Percentiles rank a stretch among this genome's conserved stretches.
phyloP scores from a whole-genome alignment of 305 asterid genomes.

The Solanum hybrid region DNA sequence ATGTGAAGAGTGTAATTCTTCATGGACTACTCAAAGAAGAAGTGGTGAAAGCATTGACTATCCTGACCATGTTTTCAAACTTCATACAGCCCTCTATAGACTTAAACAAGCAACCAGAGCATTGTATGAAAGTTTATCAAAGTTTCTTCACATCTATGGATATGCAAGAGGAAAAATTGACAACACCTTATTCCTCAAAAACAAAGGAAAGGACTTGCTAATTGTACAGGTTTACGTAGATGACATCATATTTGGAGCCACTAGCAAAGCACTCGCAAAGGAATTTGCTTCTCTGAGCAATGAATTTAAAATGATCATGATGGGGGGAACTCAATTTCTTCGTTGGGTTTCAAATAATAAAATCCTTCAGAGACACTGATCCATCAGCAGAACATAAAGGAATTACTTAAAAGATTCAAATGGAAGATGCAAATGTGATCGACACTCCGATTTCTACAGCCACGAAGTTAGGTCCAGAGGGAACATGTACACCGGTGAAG shows the following conservation, averaged over 20 bases:
- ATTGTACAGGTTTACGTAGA: no score
- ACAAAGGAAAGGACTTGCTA: not conserved
- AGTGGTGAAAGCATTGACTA: not conserved
- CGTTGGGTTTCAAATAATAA: not conserved
- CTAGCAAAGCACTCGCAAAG: not conserved
- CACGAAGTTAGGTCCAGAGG: not conserved
- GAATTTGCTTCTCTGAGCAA: not conserved
- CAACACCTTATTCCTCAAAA: not conserved
- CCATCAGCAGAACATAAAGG: not conserved
- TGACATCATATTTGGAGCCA: not conserved
- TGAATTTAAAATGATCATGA: not conserved
- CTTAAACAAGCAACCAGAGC: not conserved
- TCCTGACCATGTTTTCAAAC: not conserved
- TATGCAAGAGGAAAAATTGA: not conserved
- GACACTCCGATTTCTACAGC: not conserved
- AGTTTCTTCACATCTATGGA: not conserved
- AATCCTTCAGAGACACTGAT: not conserved
- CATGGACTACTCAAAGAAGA: no score
- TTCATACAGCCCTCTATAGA: not conserved
- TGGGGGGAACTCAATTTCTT: not conserved
- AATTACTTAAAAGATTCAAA: not conserved
- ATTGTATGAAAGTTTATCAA: not conserved
- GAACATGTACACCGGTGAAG: not conserved
- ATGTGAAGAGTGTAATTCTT: no score
- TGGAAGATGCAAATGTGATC: not conserved